Percentiles rank a stretch among this genome's conserved stretches.
Evolutionary conservation across 2,329 filamentous ascomycete genomes (phyloP).

Genomic region (Colletotrichum sp.): DNA sequence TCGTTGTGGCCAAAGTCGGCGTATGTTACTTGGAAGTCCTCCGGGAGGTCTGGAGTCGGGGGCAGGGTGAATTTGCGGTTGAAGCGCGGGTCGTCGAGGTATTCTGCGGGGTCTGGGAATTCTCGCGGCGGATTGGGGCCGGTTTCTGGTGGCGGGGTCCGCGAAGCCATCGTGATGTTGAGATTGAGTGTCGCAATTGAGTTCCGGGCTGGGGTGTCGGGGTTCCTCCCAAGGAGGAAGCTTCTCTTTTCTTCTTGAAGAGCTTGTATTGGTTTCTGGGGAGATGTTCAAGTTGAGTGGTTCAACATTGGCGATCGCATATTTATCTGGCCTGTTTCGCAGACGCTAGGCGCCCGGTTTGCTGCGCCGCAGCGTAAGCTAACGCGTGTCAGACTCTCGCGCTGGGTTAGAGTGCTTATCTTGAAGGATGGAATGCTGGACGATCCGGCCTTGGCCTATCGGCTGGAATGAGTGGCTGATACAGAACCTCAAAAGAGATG

Average conservation of each 20-base stretch:
- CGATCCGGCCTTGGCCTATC: neutral
- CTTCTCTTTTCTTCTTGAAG: neutral
- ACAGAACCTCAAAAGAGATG: neutral
- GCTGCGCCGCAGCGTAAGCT: neutral
- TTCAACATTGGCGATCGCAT: fast-evolving
- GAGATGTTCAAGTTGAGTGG: neutral
- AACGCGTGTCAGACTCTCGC: neutral
- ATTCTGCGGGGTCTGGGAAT: neutral
- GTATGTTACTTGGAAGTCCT: conserved; percentile 25
- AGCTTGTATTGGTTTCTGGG: neutral
- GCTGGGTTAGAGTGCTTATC: neutral
- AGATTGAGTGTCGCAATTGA: neutral
- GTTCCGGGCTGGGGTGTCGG: neutral
- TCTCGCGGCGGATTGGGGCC: neutral
- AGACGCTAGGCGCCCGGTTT: neutral
- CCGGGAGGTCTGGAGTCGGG: conserved; percentile 22
- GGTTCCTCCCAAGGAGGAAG: neutral
- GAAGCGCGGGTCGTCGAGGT: conserved; percentile 29
- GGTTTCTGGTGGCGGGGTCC: neutral
- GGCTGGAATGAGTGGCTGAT: neutral
- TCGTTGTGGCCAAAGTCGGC: conserved; percentile 36
- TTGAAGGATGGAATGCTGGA: neutral
- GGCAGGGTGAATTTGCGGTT: conserved; percentile 29
- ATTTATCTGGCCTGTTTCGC: neutral
- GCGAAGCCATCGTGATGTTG: neutral